Conservation (phyloP, 1,284 basidiomycete species). For the Bjerkandera adusta region DNA sequence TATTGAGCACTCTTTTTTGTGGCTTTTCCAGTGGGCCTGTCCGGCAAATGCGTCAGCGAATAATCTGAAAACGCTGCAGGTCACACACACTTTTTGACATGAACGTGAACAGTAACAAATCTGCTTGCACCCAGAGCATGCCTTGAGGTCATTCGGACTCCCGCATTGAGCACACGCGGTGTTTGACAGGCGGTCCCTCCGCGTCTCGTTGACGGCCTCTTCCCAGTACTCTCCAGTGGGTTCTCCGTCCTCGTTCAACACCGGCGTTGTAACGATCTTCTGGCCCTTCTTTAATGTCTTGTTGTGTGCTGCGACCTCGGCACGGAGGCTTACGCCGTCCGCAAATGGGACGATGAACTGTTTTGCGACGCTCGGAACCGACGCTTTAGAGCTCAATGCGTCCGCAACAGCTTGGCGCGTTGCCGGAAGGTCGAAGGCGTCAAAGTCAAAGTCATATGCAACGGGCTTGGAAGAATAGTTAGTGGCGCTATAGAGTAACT, state of each 20-base stretch:
- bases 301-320: neutral
- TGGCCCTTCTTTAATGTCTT: constrained; percentile 8
- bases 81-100: constrained; percentile 7
- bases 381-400: constrained; percentile 16
- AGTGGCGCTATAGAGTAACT: constrained; percentile 9
- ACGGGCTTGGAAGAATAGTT: constrained; percentile 10
- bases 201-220: constrained; percentile 3
- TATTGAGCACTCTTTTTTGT: too few species aligned
- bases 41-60: too few species aligned
- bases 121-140: constrained; percentile 10
- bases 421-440: constrained; percentile 14
- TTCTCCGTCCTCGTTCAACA: neutral
- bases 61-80: neutral
- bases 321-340: constrained; percentile 1
- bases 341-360: constrained; percentile 6
- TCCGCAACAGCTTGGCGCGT: constrained; percentile 15
- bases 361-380: constrained; percentile 14
- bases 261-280: constrained; percentile 4
- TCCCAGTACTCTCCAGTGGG: constrained; percentile 2
- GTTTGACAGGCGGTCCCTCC: constrained; percentile 6
- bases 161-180: constrained; percentile 13
- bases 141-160: constrained; percentile 9
- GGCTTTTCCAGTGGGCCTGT: too few species aligned
- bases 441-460: constrained; percentile 14
- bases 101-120: constrained; percentile 7